A percentile compares a stretch with the other conserved stretches of the same genome.
Conservation (phyloP, 176 grass and related monocot species). For the Oryza nivara region DNA sequence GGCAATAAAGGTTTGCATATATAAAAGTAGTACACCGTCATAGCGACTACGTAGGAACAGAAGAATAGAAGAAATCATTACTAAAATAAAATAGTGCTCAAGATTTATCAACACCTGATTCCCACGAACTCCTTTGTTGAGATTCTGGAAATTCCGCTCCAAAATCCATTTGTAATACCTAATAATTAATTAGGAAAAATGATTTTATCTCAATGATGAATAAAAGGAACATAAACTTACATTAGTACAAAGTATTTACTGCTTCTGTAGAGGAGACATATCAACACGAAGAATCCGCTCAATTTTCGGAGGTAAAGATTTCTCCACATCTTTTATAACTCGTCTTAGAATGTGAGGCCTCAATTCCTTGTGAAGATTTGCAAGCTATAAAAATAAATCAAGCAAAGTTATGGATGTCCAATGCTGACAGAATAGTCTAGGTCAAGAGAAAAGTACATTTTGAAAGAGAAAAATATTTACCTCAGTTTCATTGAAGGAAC, state of each 20-base stretch:
- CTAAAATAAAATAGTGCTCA: slow-evolving; percentile 26
- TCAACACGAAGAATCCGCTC: slow-evolving; percentile 93
- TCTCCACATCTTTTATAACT: slow-evolving; percentile 99
- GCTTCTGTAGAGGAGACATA: slow-evolving; percentile 99
- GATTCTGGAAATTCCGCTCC: slow-evolving; percentile 98
- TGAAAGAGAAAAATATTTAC: slow-evolving; percentile 39
- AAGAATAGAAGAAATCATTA: slow-evolving; percentile 5
- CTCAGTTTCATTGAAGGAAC: slow-evolving; percentile 93
- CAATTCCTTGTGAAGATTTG: slow-evolving; percentile 96
- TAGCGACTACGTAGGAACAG: not conserved
- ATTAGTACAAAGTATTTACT: slow-evolving; percentile 52
- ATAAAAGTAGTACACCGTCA: not conserved
- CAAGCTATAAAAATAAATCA: slow-evolving; percentile 68
- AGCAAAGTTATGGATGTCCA: slow-evolving; percentile 25
- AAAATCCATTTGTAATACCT: slow-evolving; percentile 99
- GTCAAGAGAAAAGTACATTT: not conserved
- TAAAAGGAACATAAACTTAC: slow-evolving; percentile 19
- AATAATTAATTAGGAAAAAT: slow-evolving; percentile 29
- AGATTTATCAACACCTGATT: slow-evolving; percentile 76
- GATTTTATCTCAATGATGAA: slow-evolving; percentile 11
- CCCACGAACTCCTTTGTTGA: slow-evolving; percentile 97
- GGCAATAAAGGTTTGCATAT: not conserved
- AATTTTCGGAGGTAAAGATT: slow-evolving; percentile 99
- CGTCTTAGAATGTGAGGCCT: slow-evolving; percentile 93
- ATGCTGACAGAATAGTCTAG: slow-evolving; percentile 1